Evolutionary conservation across 2,329 filamentous ascomycete genomes (phyloP).

Genomic region (Bipolaris bicolor): DNA sequence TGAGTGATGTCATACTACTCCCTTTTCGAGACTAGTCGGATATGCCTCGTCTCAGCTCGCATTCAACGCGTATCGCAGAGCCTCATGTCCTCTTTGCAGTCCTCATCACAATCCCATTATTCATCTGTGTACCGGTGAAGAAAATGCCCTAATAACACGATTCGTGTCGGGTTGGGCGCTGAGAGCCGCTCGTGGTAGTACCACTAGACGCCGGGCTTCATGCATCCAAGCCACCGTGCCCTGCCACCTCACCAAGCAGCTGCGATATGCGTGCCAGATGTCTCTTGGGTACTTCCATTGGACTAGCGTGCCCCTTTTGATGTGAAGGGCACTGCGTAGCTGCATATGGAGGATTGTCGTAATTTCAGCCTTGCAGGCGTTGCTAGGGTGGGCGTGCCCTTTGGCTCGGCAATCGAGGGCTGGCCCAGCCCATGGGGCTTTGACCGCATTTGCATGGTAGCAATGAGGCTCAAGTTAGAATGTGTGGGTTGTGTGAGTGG

Average conservation of each 20-base stretch:
- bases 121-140: neutral
- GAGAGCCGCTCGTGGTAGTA: neutral
- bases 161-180: neutral
- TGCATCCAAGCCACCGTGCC: slow-evolving; percentile 8
- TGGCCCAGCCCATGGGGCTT: neutral
- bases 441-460: neutral
- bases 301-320: neutral
- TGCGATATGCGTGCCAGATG: neutral
- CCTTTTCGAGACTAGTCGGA: neutral
- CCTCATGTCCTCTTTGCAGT: neutral
- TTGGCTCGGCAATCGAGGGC: neutral
- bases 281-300: neutral
- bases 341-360: neutral
- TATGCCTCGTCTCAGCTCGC: neutral
- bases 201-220: neutral
- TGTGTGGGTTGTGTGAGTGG: neutral
- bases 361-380: neutral
- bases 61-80: neutral
- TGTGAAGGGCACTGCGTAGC: neutral
- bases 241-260: slow-evolving; percentile 2
- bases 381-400: slow-evolving; percentile 6
- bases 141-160: neutral
- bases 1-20: too few relatives aligned
- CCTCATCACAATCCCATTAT: neutral
- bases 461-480: neutral